Percentiles rank a stretch among this genome's conserved stretches.
Conservation (phyloP, 1,284 basidiomycete genomes). For the Stereum hirsutum region DNA sequence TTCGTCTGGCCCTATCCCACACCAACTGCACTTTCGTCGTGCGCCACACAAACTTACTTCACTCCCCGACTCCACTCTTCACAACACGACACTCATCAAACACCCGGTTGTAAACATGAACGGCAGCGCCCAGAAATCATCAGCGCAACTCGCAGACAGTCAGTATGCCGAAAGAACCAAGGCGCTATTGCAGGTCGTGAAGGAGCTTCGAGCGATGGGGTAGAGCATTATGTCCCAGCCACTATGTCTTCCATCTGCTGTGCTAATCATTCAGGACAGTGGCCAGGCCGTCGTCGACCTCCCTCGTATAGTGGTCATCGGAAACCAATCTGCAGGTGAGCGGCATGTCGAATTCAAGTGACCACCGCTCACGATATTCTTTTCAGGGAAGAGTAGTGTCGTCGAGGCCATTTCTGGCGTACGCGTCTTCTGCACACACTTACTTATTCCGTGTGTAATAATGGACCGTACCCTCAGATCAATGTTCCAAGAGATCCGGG, state of each 20-base stretch:
- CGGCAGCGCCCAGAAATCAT: too few relatives aligned
- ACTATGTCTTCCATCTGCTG: background rate
- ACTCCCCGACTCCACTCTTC: too few relatives aligned
- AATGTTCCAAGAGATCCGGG: slow-evolving; percentile 28
- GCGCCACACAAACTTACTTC: too few relatives aligned
- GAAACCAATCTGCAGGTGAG: slow-evolving; percentile 32
- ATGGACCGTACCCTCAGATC: too few relatives aligned
- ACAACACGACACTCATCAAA: too few relatives aligned
- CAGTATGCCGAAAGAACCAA: background rate
- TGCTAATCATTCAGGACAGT: slow-evolving; percentile 10
- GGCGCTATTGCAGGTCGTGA: background rate
- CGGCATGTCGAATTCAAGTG: background rate
- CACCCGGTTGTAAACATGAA: too few relatives aligned
- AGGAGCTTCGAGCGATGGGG: background rate
- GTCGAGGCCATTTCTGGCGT: slow-evolving; percentile 34
- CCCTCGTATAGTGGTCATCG: slow-evolving; percentile 28
- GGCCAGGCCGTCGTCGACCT: slow-evolving; percentile 25
- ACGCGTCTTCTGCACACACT: slow-evolving; percentile 2
- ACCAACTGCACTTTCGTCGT: too few relatives aligned
- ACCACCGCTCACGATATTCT: background rate
- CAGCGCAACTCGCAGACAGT: background rate
- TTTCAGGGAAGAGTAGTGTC: slow-evolving; percentile 25
- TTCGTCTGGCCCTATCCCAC: too few relatives aligned
- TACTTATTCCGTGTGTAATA: too few relatives aligned
- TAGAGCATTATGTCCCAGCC: too few relatives aligned